Percentiles rank a stretch among this genome's conserved stretches.
Evolutionary conservation across 2,329 filamentous ascomycete species (phyloP).

Genomic region (Botrytis hyacinthi): DNA sequence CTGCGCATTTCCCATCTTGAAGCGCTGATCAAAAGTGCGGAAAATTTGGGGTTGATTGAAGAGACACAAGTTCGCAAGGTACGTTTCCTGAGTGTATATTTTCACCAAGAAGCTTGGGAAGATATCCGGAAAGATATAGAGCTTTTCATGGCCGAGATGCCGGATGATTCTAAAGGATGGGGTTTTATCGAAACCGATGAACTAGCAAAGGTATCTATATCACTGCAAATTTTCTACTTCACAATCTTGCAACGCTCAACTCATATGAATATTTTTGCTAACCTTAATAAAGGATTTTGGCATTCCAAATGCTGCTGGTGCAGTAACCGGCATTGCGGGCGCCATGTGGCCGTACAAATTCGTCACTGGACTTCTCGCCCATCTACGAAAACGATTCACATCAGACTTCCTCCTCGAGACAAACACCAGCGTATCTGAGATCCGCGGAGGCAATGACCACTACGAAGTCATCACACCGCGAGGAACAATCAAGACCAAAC

Average conservation of each 20-base stretch:
- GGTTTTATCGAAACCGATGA: background rate
- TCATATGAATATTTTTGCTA: background rate
- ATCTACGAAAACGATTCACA: constrained; percentile 42
- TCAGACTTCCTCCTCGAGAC: constrained; percentile 55
- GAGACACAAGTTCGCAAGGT: constrained; percentile 11
- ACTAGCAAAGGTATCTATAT: background rate
- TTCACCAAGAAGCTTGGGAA: constrained; percentile 1
- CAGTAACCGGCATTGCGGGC: constrained; percentile 3
- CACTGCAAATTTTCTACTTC: background rate
- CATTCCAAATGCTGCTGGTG: constrained; percentile 5
- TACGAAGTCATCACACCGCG: constrained; percentile 53
- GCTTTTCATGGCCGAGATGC: constrained; percentile 14
- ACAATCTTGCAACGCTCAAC: background rate
- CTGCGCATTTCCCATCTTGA: constrained; percentile 8
- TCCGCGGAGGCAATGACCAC: constrained; percentile 24
- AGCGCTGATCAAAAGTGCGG: background rate
- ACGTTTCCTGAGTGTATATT: constrained; percentile 5
- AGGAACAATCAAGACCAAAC: constrained; percentile 52
- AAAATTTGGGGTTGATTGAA: background rate
- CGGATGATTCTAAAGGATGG: background rate
- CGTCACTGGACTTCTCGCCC: constrained; percentile 51
- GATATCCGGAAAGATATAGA: background rate
- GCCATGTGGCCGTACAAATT: constrained; percentile 60
- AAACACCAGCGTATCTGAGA: constrained; percentile 40
- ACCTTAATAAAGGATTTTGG: background rate